A percentile compares a stretch with the other conserved stretches of the same genome.
These are phyloP conservation scores for Clohesyomyces aquaticus DNA, from an alignment of 495 filamentous ascomycete genomes.

Conservation along the genomic window DNA sequence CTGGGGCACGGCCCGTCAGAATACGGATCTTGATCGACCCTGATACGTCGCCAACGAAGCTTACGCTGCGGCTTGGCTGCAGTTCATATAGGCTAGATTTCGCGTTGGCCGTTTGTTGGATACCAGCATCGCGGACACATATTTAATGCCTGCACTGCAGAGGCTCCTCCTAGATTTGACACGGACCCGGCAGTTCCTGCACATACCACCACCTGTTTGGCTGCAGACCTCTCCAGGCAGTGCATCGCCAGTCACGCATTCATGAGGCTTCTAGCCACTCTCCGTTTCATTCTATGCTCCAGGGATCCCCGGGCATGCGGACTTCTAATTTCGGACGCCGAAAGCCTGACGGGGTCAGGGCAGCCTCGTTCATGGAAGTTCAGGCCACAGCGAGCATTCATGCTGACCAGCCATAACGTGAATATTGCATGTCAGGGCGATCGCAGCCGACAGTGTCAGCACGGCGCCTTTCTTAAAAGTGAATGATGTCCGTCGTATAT, in stretches of 20 bases:
- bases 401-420: neutral
- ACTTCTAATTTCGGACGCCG: neutral
- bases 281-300: no score
- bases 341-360: no score
- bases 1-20: neutral
- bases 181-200: neutral
- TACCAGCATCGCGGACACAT: neutral
- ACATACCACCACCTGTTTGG: neutral
- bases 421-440: neutral
- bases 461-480: neutral
- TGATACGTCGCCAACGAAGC: neutral
- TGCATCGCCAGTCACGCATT: neutral
- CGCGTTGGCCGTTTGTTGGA: neutral
- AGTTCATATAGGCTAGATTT: neutral
- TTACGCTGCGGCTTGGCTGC: neutral
- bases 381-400: neutral
- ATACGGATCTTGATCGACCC: neutral
- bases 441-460: neutral
- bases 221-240: neutral
- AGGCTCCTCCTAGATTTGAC: neutral
- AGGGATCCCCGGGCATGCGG: no score
- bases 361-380: no score
- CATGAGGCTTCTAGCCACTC: neutral
- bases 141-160: neutral
- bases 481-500: neutral